Percentiles rank a stretch among this genome's conserved stretches.
phyloP scores from a whole-genome alignment of 2,329 filamentous ascomycete genomes.

The Lachnum nothofagi region DNA sequence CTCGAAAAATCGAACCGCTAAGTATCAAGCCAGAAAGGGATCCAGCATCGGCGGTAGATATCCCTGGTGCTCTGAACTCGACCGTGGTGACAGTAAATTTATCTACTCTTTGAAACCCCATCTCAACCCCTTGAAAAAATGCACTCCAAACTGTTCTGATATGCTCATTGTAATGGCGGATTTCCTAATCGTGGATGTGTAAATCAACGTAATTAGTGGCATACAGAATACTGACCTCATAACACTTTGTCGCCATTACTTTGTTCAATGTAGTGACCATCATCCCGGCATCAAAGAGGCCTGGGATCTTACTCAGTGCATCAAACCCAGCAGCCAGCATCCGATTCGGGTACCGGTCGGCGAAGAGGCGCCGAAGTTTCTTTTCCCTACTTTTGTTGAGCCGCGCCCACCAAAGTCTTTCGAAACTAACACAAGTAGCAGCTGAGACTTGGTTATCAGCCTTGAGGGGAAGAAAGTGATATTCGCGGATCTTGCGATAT shows the following conservation, averaged over 20 bases:
- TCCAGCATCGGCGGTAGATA: slow-evolving; percentile 15
- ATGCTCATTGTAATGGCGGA: slow-evolving; percentile 19
- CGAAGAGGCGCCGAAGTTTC: slow-evolving; percentile 10
- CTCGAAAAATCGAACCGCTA: slow-evolving; percentile 12
- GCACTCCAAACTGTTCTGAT: slow-evolving; percentile 5
- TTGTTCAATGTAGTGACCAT: slow-evolving; percentile 17
- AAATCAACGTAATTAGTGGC: neutral
- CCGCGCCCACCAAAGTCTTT: slow-evolving; percentile 15
- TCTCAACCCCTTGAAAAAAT: slow-evolving; percentile 7
- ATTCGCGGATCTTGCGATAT: slow-evolving; percentile 31
- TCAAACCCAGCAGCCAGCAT: slow-evolving; percentile 15
- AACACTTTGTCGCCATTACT: slow-evolving; percentile 12
- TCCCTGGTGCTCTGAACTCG: slow-evolving; percentile 12
- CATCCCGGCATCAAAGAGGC: slow-evolving; percentile 17
- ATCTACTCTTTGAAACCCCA: slow-evolving; percentile 14
- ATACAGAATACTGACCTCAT: slow-evolving; percentile 8
- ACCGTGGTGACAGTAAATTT: slow-evolving; percentile 14
- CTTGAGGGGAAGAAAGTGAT: slow-evolving; percentile 9
- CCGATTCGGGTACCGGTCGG: slow-evolving; percentile 2
- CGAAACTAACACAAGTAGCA: slow-evolving; percentile 13
- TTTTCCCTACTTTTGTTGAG: slow-evolving; percentile 11
- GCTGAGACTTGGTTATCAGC: slow-evolving; percentile 7
- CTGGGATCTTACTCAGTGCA: slow-evolving; percentile 8
- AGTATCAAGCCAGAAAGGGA: slow-evolving; percentile 8
- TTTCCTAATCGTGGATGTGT: slow-evolving; percentile 8